Conservation (phyloP, 2,329 filamentous ascomycete genomes). For the Achaetomium macrosporum region DNA sequence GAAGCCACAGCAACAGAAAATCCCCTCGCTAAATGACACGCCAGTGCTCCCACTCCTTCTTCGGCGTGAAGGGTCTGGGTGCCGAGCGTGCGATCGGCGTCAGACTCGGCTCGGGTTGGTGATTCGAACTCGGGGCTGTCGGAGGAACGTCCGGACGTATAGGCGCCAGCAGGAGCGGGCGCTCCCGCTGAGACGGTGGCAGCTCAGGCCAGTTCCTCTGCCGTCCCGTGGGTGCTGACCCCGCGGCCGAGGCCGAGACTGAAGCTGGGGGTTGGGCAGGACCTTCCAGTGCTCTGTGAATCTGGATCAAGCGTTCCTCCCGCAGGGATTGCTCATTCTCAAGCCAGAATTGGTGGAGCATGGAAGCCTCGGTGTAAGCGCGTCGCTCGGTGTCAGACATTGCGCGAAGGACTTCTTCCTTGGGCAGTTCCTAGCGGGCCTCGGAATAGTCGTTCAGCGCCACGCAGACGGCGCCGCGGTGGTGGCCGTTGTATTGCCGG, state of each 20-base stretch:
- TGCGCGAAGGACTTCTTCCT: background rate
- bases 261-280: background rate
- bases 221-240: background rate
- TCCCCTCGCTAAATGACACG: background rate
- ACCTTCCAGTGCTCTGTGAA: background rate
- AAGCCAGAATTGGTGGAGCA: too few relatives aligned
- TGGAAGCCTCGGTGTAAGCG: background rate
- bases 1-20: background rate
- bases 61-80: background rate
- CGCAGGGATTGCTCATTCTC: background rate
- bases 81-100: slow-evolving; percentile 1
- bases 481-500: slow-evolving; percentile 90
- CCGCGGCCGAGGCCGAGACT: too few relatives aligned
- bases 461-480: slow-evolving; percentile 85
- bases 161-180: background rate
- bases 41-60: background rate
- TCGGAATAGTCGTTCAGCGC: slow-evolving; percentile 82
- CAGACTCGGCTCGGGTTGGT: background rate
- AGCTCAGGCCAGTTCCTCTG: background rate
- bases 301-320: background rate
- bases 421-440: slow-evolving; percentile 34
- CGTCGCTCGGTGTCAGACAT: background rate
- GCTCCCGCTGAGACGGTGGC: background rate
- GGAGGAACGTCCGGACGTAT: background rate
- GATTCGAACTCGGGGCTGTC: background rate